These are phyloP conservation scores for Paramicrosporidium saccamoebae DNA, from an alignment of 371 early-diverging fungal species.

Conservation along the genomic window DNA sequence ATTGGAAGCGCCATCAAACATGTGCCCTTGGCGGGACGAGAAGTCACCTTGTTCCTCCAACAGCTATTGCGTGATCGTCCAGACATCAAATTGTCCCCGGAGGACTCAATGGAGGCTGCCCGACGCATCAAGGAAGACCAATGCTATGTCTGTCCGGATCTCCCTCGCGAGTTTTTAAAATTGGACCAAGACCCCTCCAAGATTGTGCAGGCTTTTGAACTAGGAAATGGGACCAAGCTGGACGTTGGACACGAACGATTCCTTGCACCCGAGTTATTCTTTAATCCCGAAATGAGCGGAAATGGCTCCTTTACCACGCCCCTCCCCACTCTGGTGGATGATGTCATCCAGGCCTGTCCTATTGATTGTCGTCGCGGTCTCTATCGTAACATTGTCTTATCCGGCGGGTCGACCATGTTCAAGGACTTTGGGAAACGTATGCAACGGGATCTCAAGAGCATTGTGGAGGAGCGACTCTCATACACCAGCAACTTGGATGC, in stretches of 20 bases:
- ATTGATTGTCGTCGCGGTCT: conserved; percentile 84
- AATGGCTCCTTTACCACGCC: conserved; percentile 87
- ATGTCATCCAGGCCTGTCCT: conserved; percentile 73
- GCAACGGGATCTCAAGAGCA: conserved; percentile 67
- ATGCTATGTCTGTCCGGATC: conserved; percentile 79
- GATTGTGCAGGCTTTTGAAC: conserved; percentile 49
- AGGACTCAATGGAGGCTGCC: conserved; percentile 71
- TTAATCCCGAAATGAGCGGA: conserved; percentile 84
- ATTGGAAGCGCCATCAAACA: conserved; percentile 85
- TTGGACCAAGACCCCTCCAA: conserved; percentile 59
- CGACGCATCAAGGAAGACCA: conserved; percentile 78
- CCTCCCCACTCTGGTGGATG: conserved; percentile 74
- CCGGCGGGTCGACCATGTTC: conserved; percentile 92
- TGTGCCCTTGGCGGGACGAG: conserved; percentile 87
- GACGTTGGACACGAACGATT: conserved; percentile 92
- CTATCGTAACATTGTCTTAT: conserved; percentile 88
- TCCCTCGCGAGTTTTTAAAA: conserved; percentile 77
- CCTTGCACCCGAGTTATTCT: conserved; percentile 90
- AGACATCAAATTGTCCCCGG: conserved; percentile 72
- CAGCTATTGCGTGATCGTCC: conserved; percentile 74
- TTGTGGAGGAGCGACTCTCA: conserved; percentile 43
- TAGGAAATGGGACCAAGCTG: conserved; percentile 44
- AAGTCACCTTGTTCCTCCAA: conserved; percentile 84
- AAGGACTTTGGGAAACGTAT: conserved; percentile 78
- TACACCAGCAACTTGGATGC: conserved; percentile 30